A percentile compares a stretch with the other conserved stretches of the same genome.
These are phyloP conservation scores for Saccharomyces uvarum DNA, from an alignment of 1,139 yeast genomes.

Conservation along the genomic window DNA sequence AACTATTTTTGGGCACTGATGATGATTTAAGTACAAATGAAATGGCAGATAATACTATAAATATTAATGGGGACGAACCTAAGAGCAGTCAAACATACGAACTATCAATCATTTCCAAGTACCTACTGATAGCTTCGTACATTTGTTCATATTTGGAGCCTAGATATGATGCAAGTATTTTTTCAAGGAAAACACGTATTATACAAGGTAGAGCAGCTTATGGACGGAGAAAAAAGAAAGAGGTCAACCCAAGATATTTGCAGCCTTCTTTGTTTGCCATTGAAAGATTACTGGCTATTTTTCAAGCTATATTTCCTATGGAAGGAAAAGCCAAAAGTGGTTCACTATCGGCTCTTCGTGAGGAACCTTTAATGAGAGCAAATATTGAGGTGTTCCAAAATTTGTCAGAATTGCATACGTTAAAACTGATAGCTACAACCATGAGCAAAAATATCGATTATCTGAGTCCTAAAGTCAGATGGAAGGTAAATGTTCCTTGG, in stretches of 20 bases:
- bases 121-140: conserved; percentile 59
- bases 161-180: conserved; percentile 51
- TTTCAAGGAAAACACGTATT: conserved; percentile 48
- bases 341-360: conserved; percentile 16
- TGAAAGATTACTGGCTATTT: conserved; percentile 62
- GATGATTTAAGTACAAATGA: conserved; percentile 19
- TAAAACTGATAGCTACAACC: conserved; percentile 42
- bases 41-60: conserved; percentile 8
- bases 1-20: conserved; percentile 21
- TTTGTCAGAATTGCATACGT: conserved; percentile 52
- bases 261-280: conserved; percentile 59
- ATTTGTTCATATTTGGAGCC: conserved; percentile 64
- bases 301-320: conserved; percentile 47
- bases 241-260: conserved; percentile 50
- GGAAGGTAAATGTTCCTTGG: conserved; percentile 65
- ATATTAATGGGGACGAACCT: conserved; percentile 12
- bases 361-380: conserved; percentile 33
- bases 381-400: conserved; percentile 53
- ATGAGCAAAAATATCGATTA: conserved; percentile 45
- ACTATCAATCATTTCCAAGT: conserved; percentile 53
- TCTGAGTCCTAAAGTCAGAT: conserved; percentile 54
- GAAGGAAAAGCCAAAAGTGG: conserved; percentile 14
- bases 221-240: conserved; percentile 38
- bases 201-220: conserved; percentile 37
- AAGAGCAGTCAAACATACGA: conserved; percentile 22